These are phyloP conservation scores for Phlyctochytrium bullatum DNA, from an alignment of 192 early-diverging fungal species.

Conservation along the genomic window DNA sequence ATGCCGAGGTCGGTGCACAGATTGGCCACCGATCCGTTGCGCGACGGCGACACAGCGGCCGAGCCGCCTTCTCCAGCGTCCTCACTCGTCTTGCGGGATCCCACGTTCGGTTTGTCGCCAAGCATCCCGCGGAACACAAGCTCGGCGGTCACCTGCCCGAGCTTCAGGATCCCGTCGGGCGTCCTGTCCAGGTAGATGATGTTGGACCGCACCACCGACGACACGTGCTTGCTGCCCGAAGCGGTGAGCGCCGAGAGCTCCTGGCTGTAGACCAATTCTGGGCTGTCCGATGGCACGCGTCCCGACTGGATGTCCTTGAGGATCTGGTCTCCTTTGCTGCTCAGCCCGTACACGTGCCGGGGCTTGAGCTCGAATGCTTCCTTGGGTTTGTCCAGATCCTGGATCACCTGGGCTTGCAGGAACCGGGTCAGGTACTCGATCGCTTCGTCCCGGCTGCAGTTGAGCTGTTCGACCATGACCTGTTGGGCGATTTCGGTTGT, in stretches of 20 bases:
- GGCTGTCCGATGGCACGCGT: constrained; percentile 5
- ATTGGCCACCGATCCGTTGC: neutral
- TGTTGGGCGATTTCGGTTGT: constrained; percentile 7
- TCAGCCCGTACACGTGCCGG: constrained; percentile 9
- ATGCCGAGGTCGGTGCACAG: neutral
- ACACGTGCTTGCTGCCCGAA: neutral
- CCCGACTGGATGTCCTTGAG: constrained; percentile 17
- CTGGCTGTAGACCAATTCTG: constrained; percentile 5
- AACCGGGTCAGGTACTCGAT: constrained; percentile 13
- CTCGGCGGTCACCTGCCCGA: neutral
- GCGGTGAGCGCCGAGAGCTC: neutral
- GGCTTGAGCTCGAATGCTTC: constrained; percentile 8
- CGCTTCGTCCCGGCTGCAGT: constrained; percentile 14
- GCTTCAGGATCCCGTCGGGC: constrained; percentile 8
- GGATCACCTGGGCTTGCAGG: constrained; percentile 14
- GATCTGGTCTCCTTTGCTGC: constrained; percentile 18
- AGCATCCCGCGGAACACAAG: neutral
- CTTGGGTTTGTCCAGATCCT: constrained; percentile 14
- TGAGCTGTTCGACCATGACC: neutral
- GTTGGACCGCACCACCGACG: neutral
- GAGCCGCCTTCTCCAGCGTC: neutral
- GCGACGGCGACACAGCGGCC: neutral
- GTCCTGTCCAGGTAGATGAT: constrained; percentile 24
- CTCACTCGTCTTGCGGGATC: neutral
- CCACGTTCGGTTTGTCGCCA: constrained; percentile 3